Base-by-base conservation (phyloP, 2,329 filamentous ascomycete species). In the Venturia effusa region DNA sequence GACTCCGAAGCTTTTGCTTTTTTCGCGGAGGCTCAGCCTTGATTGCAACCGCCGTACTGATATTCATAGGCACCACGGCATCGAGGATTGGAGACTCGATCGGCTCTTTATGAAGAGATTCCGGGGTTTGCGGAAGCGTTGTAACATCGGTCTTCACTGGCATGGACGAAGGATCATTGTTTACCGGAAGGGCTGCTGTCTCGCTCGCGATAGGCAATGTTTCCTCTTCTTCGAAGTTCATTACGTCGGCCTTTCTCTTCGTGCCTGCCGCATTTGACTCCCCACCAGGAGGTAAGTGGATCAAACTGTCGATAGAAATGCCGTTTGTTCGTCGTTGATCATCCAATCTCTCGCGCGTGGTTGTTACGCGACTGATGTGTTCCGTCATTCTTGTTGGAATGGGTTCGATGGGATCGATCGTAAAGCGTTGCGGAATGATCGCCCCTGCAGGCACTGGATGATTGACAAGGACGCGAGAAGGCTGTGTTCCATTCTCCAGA, bases 171-270 rank as follows among this genome's bases (percentile, higher is more conserved):
- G 37, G 15, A 24, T 8, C 3, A 7, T 13, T 19, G 1, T 30
- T 17, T 62, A 17, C 41, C 15, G 17, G 15, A 4, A 10, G 13
- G 6, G 27, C 32, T 37, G 10, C 19, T 15, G 24, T 7, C 41
- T 34, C 30, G 3, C 19, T 24, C 1, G 27, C 11, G 24, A 19
- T 13, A 8, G 27, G 24, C 40, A 51, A 24, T 11, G 13, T 8
- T 6, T 30, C n/a, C 8, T 61, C 54, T n/a, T 60, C n/a, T 13
- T 55, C 48, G 8, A 27, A 5, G 22, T 55, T 48, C 43, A 40
- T 24, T 19, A 6, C 22, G 4, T 64, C 57, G n/a, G 62, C 62
- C 41, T 64, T 64, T 59, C 62, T 55, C 43, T 64, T 64, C 4
- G 39, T 37, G 27, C 54, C 55, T 27, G 32, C 27, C 4, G 13